Evolutionary conservation across 805 yeast genomes (phyloP).

Genomic region (Yamadazyma laniorum): DNA sequence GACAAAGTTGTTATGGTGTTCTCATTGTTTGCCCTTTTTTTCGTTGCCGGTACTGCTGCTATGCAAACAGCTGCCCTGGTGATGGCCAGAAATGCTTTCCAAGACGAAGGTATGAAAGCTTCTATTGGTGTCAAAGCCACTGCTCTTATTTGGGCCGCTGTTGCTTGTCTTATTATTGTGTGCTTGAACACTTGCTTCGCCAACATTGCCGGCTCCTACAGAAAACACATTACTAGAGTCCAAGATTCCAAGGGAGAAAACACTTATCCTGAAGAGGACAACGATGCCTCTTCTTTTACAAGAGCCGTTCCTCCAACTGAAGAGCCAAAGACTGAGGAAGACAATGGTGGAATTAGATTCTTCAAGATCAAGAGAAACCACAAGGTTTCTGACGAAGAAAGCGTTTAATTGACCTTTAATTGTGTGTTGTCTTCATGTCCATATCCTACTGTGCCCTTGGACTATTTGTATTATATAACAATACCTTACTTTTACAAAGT

Average conservation of each 20-base stretch:
- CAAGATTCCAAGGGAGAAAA: constrained; percentile 25
- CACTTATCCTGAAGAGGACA: constrained; percentile 27
- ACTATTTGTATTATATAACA: background rate
- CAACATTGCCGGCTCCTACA: constrained; percentile 48
- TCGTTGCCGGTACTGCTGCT: constrained; percentile 61
- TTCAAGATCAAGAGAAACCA: constrained; percentile 66
- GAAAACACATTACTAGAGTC: constrained; percentile 45
- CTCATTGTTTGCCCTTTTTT: constrained; percentile 49
- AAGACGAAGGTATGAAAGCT: constrained; percentile 40
- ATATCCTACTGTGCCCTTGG: too few species aligned
- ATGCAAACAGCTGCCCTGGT: constrained; percentile 75
- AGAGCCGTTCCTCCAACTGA: constrained; percentile 30
- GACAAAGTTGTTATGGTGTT: constrained; percentile 55
- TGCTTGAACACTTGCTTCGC: constrained; percentile 54
- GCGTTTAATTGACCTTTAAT: too few species aligned
- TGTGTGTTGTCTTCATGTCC: too few species aligned
- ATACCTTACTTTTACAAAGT: too few species aligned
- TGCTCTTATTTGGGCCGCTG: constrained; percentile 73
- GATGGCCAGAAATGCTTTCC: constrained; percentile 71
- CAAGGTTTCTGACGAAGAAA: constrained; percentile 43
- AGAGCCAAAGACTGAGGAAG: constrained; percentile 35
- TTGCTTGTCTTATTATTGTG: constrained; percentile 49
- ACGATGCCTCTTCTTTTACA: constrained; percentile 43
- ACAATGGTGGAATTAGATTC: constrained; percentile 65
- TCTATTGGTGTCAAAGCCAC: constrained; percentile 55